Percentiles rank a stretch among this genome's conserved stretches.
phyloP scores from a whole-genome alignment of 495 filamentous ascomycete species.

The Letharia columbiana region DNA sequence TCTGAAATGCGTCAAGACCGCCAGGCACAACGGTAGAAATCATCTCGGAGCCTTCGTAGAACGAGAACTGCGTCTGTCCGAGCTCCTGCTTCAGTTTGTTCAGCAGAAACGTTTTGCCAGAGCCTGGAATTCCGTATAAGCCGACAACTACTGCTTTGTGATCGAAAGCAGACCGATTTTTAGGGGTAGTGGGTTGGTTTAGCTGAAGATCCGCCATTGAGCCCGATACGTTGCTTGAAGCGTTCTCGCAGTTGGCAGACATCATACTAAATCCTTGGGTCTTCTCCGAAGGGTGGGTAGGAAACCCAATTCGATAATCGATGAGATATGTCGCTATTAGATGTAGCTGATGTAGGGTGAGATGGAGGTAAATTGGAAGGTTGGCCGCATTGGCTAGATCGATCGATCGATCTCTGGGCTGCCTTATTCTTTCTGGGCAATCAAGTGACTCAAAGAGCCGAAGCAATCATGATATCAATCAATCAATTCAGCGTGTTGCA shows the following conservation, averaged over 20 bases:
- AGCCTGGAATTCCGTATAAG: constrained; percentile 55
- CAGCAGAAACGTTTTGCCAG: constrained; percentile 48
- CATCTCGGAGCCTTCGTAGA: constrained; percentile 22
- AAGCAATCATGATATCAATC: constrained; percentile 6
- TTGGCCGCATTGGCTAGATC: neutral
- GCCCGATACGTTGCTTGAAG: constrained; percentile 26
- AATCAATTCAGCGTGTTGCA: constrained; percentile 1
- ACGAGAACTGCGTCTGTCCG: neutral
- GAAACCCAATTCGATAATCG: neutral
- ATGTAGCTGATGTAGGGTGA: neutral
- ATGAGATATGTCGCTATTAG: neutral
- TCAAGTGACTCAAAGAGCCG: constrained; percentile 1
- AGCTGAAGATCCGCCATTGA: constrained; percentile 22
- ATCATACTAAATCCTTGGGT: neutral
- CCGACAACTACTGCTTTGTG: constrained; percentile 43
- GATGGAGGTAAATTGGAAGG: neutral
- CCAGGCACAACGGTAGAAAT: constrained; percentile 42
- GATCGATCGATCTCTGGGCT: neutral
- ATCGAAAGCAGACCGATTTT: constrained; percentile 21
- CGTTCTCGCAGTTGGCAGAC: constrained; percentile 22
- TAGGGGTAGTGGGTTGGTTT: constrained; percentile 20
- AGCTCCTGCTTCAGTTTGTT: constrained; percentile 31
- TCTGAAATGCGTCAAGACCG: constrained; percentile 45
- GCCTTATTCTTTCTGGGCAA: constrained; percentile 6
- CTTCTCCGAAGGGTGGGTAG: neutral